Percentiles rank a stretch among this genome's conserved stretches.
These are phyloP conservation scores for Ceratobasidium theobromae DNA, from an alignment of 1,284 basidiomycete genomes.

Conservation along the genomic window DNA sequence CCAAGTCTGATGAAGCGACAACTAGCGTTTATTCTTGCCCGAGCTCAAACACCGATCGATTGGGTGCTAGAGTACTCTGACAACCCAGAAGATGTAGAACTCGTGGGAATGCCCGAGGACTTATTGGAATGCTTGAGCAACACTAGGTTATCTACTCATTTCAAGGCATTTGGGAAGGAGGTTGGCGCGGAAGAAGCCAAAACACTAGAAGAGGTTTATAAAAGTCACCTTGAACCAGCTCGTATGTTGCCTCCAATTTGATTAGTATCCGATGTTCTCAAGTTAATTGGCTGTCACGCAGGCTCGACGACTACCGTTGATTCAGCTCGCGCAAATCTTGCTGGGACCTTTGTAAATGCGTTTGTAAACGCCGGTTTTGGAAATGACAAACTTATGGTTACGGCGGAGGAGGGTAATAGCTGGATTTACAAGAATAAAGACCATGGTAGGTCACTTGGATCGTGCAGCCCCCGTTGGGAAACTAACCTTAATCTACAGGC, in stretches of 20 bases:
- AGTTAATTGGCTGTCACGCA: too few relatives aligned
- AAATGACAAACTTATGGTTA: slow-evolving; percentile 98
- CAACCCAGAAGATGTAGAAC: slow-evolving; percentile 56
- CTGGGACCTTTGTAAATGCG: slow-evolving; percentile 97
- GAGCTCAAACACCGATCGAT: slow-evolving; percentile 88
- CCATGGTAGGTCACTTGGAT: slow-evolving; percentile 59
- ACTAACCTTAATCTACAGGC: slow-evolving; percentile 49
- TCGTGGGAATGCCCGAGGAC: slow-evolving; percentile 77
- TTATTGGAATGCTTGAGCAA: slow-evolving; percentile 85
- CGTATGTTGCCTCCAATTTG: slow-evolving; percentile 58
- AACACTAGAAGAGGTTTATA: slow-evolving; percentile 96
- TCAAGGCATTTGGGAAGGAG: slow-evolving; percentile 93
- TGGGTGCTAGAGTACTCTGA: slow-evolving; percentile 77
- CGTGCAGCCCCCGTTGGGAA: background rate
- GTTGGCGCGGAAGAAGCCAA: slow-evolving; percentile 89
- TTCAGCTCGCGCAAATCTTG: slow-evolving; percentile 92
- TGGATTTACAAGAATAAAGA: slow-evolving; percentile 99
- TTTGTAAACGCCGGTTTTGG: slow-evolving; percentile 99
- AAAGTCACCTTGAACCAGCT: slow-evolving; percentile 90
- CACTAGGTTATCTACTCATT: slow-evolving; percentile 77
- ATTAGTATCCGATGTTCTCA: too few relatives aligned
- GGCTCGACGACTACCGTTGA: slow-evolving; percentile 77
- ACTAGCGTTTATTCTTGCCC: slow-evolving; percentile 90
- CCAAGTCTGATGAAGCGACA: slow-evolving; percentile 89
- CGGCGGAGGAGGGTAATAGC: slow-evolving; percentile 91